Base-by-base conservation (phyloP, 257 asterid genomes). In the Penstemon newberryi region DNA sequence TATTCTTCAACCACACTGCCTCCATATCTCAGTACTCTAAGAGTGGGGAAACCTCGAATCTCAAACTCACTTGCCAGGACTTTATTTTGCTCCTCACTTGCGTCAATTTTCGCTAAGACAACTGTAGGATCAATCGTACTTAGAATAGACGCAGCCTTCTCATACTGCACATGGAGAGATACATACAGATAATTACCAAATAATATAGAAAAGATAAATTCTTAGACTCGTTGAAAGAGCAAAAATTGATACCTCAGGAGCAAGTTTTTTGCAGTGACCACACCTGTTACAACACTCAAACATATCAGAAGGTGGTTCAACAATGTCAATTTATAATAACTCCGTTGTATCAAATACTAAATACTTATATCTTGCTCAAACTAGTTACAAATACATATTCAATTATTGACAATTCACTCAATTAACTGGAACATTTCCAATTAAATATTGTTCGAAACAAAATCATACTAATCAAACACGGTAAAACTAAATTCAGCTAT, bases 111-210 rank as follows among this genome's bases (percentile, higher is more conserved):
- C 11, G 97, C 97, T 44, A 92, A 75, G 56, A 88, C 63, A 65
- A 88, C 75, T 3, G 89, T 77, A 75, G 97, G 96, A 59, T 90
- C 98, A 77, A 73, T 76, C 50, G 82, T 67, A 77, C 95, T 88
- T 70, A 92, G 78, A 73, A 81, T 37, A 60, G 89, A 81, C 7
- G 98, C 98, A 59, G 98, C 98, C 80, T 88, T 92, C 85, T 90
- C 98, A 66, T 59, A 88, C 98, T 92, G 87, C 66, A 79, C 52
- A 79, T 38, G 25, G 40, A 78, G 67, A 54, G 19, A 80, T 39
- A 57, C 44, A 41, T 49, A 11, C 57, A 25, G 67, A 70, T 25
- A 53, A 39, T 11, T 25, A 45, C 61, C 43, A 5, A 38, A 74
- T 13, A 66, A 43, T 63, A 56, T 12, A 25, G 5, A 3, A 43